These are phyloP conservation scores for Ophiostoma himal-ulmi DNA, from an alignment of 2,329 filamentous ascomycete genomes.

Conservation along the genomic window DNA sequence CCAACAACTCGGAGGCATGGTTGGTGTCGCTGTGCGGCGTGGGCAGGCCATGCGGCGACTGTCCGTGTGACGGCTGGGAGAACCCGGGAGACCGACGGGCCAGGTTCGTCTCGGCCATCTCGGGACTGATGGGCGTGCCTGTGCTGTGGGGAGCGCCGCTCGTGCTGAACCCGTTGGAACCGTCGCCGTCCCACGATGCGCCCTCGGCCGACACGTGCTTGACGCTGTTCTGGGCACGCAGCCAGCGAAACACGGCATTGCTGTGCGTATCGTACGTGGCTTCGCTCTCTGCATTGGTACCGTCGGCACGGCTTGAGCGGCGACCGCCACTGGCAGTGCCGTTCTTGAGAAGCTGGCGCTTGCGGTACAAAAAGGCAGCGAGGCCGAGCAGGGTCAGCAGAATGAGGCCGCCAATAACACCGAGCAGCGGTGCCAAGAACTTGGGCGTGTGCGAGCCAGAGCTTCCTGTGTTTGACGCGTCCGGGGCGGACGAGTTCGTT, in stretches of 20 bases:
- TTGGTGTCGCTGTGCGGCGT: slow-evolving; percentile 36
- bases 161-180: not conserved
- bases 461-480: slow-evolving; percentile 15
- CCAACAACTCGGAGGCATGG: slow-evolving; percentile 43
- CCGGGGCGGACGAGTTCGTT: slow-evolving; percentile 28
- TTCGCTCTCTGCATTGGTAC: slow-evolving; percentile 33
- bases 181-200: slow-evolving; percentile 32
- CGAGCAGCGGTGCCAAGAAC: slow-evolving; percentile 57
- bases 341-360: slow-evolving; percentile 38
- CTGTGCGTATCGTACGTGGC: slow-evolving; percentile 44
- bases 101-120: slow-evolving; percentile 32
- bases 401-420: slow-evolving; percentile 55
- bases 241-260: slow-evolving; percentile 48
- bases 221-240: slow-evolving; percentile 40
- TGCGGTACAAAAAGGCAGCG: slow-evolving; percentile 48
- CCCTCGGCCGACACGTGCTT: slow-evolving; percentile 43
- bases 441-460: slow-evolving; percentile 40
- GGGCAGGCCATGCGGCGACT: not conserved
- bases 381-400: slow-evolving; percentile 48
- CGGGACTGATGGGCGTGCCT: slow-evolving; percentile 34
- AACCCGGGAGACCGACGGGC: not conserved
- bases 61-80: slow-evolving; percentile 32
- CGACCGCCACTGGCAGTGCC: slow-evolving; percentile 13
- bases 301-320: slow-evolving; percentile 28
- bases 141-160: slow-evolving; percentile 7